Evolutionary conservation across 805 yeast genomes (phyloP).

Genomic region (Suhomyces sp.): DNA sequence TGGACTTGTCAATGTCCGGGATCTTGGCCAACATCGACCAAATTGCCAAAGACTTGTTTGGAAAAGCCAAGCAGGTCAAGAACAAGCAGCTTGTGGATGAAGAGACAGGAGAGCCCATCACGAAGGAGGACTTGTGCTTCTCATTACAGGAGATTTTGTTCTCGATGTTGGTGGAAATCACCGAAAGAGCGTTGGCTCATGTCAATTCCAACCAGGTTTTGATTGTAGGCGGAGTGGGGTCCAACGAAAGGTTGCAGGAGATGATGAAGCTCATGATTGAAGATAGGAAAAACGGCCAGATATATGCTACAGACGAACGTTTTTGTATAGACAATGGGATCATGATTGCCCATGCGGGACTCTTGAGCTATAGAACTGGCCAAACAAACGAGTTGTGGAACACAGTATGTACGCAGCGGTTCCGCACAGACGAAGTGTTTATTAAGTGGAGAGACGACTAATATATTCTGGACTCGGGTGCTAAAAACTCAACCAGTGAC

Average conservation of each 20-base stretch:
- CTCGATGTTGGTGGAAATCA: constrained; percentile 96
- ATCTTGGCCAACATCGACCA: constrained; percentile 81
- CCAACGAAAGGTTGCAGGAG: constrained; percentile 83
- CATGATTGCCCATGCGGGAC: constrained; percentile 98
- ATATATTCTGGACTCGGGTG: background rate
- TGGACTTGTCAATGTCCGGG: constrained; percentile 97
- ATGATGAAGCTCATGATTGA: constrained; percentile 96
- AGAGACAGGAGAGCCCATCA: constrained; percentile 51
- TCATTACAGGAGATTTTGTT: constrained; percentile 89
- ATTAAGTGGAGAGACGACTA: constrained; percentile 82
- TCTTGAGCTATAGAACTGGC: constrained; percentile 82
- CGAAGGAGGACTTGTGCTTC: constrained; percentile 86
- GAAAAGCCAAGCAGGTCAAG: constrained; percentile 24
- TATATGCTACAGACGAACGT: constrained; percentile 93
- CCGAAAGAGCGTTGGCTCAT: constrained; percentile 98
- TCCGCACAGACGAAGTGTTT: constrained; percentile 90
- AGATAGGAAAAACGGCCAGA: constrained; percentile 78
- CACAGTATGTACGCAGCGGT: constrained; percentile 89
- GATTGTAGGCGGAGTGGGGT: constrained; percentile 98
- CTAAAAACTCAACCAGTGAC: background rate
- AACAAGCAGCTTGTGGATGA: constrained; percentile 35
- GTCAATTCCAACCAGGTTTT: constrained; percentile 85
- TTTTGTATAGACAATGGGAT: constrained; percentile 98
- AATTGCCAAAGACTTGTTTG: constrained; percentile 69
- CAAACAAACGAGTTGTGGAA: constrained; percentile 55